These are phyloP conservation scores for Caloboletus inedulis DNA, from an alignment of 1,284 basidiomycete genomes.

Conservation along the genomic window DNA sequence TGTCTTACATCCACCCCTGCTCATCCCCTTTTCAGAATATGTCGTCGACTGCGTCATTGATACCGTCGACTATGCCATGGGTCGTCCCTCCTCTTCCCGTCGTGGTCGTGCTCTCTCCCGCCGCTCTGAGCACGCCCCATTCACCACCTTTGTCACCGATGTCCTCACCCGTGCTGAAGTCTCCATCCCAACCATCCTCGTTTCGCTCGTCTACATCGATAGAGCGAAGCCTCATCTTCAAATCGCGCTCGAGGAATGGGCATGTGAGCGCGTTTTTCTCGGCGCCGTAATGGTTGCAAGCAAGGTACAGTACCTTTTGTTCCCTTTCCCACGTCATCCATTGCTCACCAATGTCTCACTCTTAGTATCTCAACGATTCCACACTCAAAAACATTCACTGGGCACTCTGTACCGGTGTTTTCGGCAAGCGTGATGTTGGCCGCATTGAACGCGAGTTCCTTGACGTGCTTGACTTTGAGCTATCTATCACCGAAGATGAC, in stretches of 20 bases:
- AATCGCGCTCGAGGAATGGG: conserved; percentile 75
- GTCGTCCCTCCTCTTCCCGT: conserved; percentile 51
- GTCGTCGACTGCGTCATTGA: conserved; percentile 63
- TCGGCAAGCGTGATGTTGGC: conserved; percentile 73
- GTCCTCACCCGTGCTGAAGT: conserved; percentile 69
- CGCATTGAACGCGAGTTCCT: conserved; percentile 77
- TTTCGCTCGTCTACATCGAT: conserved; percentile 66
- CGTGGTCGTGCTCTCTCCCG: conserved; percentile 48
- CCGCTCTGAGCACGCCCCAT: conserved; percentile 50
- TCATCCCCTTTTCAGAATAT: conserved; percentile 48
- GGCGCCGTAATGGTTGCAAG: conserved; percentile 69
- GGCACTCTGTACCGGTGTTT: conserved; percentile 74
- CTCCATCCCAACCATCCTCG: conserved; percentile 58
- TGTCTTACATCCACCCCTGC: neutral
- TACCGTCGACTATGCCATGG: conserved; percentile 70
- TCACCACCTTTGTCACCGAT: conserved; percentile 58
- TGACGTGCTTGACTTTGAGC: conserved; percentile 70
- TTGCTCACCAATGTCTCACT: conserved; percentile 16
- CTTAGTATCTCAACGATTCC: conserved; percentile 68
- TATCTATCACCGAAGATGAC: conserved; percentile 59
- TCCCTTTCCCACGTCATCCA: conserved; percentile 13
- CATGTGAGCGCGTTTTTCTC: conserved; percentile 72
- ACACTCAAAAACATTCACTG: conserved; percentile 76
- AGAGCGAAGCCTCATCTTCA: conserved; percentile 69
- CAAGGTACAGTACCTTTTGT: conserved; percentile 47